Percentiles rank a stretch among this genome's conserved stretches.
phyloP scores from a whole-genome alignment of 1,284 basidiomycete genomes.

The Puccinia hordei region DNA sequence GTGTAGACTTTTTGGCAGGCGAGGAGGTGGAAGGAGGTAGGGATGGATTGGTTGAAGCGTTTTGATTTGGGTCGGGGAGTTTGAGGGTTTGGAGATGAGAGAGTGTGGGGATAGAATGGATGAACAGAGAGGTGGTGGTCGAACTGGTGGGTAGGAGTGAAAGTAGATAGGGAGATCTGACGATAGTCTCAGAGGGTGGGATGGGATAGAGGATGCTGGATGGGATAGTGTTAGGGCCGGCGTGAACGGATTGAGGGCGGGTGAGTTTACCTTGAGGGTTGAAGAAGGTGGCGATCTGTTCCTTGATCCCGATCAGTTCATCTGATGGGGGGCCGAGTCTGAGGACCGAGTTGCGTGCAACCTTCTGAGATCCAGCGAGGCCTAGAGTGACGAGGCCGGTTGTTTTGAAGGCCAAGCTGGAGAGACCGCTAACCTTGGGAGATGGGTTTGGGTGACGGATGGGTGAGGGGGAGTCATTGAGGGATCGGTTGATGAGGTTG shows the following conservation, averaged over 20 bases:
- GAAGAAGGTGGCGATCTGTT: conserved; percentile 41
- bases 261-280: conserved; percentile 61
- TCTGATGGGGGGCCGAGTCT: conserved; percentile 17
- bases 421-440: neutral
- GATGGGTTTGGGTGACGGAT: neutral
- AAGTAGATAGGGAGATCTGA: conserved; percentile 41
- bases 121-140: conserved; percentile 67
- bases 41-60: conserved; percentile 56
- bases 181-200: conserved; percentile 59
- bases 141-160: conserved; percentile 36
- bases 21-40: conserved; percentile 51
- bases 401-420: conserved; percentile 34
- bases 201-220: conserved; percentile 54
- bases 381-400: conserved; percentile 16
- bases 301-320: conserved; percentile 41
- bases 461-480: neutral
- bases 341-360: conserved; percentile 33
- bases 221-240: conserved; percentile 54
- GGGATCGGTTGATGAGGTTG: conserved; percentile 28
- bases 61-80: conserved; percentile 63
- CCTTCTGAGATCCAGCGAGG: conserved; percentile 13
- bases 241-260: conserved; percentile 59
- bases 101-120: conserved; percentile 76
- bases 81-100: conserved; percentile 68
- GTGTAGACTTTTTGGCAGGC: conserved; percentile 66